Evolutionary conservation across 371 early-diverging fungal species (phyloP).

Genomic region (Mortierella sp.): DNA sequence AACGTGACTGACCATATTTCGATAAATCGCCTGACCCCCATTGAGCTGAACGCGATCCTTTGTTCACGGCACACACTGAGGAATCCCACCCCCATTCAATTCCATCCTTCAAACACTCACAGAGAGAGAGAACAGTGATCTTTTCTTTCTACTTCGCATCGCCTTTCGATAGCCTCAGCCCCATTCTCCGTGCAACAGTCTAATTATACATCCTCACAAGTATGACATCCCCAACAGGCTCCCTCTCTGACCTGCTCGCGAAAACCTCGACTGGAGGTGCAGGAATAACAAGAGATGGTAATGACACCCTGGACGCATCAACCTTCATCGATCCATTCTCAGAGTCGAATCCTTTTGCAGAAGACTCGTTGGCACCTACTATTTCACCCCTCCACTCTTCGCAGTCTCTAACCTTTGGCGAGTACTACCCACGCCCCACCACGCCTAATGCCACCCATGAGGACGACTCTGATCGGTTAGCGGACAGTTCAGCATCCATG

Average conservation of each 20-base stretch:
- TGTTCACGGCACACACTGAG: too few species aligned
- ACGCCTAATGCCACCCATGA: not conserved
- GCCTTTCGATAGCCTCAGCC: too few species aligned
- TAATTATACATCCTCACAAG: too few species aligned
- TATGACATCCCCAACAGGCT: conserved; percentile 46
- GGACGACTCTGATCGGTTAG: not conserved
- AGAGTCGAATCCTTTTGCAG: conserved; percentile 51
- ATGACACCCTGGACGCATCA: conserved; percentile 30
- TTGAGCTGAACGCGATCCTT: too few species aligned
- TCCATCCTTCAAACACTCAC: too few species aligned
- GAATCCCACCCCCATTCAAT: too few species aligned
- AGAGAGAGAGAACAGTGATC: too few species aligned
- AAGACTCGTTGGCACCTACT: conserved; percentile 23
- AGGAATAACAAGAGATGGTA: conserved; percentile 6
- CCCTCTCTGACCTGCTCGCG: conserved; percentile 50
- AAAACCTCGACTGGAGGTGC: conserved; percentile 5
- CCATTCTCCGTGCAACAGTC: too few species aligned
- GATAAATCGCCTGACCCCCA: too few species aligned
- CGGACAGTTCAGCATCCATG: not conserved
- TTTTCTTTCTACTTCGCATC: too few species aligned
- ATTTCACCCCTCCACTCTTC: conserved; percentile 19
- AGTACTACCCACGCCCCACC: conserved; percentile 42
- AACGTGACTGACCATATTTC: too few species aligned
- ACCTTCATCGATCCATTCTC: conserved; percentile 51
- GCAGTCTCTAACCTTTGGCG: conserved; percentile 40